These are phyloP conservation scores for Chimonanthus salicifolius DNA, from an alignment of 164 flowering plant genomes.

Conservation along the genomic window DNA sequence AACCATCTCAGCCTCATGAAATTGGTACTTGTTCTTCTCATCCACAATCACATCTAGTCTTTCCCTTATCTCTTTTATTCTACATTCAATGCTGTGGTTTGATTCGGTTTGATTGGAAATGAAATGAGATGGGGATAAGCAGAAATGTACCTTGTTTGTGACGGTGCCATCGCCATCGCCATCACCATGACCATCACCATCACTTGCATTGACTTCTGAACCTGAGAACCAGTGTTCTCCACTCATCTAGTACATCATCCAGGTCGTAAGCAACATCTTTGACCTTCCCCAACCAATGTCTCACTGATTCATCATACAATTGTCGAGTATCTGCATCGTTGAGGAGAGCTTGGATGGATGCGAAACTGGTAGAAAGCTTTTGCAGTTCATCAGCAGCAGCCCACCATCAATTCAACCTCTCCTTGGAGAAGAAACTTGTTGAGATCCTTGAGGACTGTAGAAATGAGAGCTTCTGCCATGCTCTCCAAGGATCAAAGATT, in stretches of 20 bases:
- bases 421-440: not conserved
- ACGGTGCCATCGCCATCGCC: not conserved
- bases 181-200: not conserved
- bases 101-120: not conserved
- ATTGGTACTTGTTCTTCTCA: conserved; percentile 1
- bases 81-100: conserved; percentile 2
- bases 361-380: not conserved
- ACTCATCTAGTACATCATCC: conserved; percentile 4
- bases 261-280: not conserved
- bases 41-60: not conserved
- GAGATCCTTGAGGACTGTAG: not conserved
- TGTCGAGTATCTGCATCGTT: not conserved
- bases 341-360: conserved; percentile 1
- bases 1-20: not conserved
- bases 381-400: not conserved
- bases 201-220: not conserved
- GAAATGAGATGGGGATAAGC: not conserved
- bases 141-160: not conserved
- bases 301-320: not conserved
- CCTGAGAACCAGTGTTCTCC: not conserved
- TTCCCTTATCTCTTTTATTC: conserved; percentile 1
- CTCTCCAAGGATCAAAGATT: not conserved
- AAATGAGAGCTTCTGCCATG: conserved; percentile 5
- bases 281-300: not conserved
- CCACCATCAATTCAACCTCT: not conserved